Conservation (phyloP, 2,329 filamentous ascomycete genomes). For the Madurella fahalii region DNA sequence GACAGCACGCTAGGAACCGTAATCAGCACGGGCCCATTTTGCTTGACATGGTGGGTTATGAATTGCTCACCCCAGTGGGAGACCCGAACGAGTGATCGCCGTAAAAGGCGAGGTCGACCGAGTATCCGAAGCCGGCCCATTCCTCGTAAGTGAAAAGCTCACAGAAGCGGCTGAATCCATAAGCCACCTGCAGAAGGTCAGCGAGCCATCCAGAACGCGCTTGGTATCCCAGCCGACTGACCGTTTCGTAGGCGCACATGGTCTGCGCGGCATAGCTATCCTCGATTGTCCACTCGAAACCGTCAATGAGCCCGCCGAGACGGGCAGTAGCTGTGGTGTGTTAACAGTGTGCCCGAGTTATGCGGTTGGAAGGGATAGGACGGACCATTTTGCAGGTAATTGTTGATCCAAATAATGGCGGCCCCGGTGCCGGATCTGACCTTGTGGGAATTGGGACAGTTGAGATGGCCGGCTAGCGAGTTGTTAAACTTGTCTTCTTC, state of each 20-base stretch:
- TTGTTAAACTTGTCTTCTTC: slow-evolving; percentile 64
- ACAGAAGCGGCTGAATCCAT: slow-evolving; percentile 72
- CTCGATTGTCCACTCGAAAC: slow-evolving; percentile 59
- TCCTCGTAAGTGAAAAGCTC: slow-evolving; percentile 70
- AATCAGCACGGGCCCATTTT: not conserved
- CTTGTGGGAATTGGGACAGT: slow-evolving; percentile 58
- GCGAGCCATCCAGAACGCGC: not conserved
- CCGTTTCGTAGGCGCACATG: slow-evolving; percentile 73
- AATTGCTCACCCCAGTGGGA: slow-evolving; percentile 51
- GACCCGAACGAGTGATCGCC: slow-evolving; percentile 60
- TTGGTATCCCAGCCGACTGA: slow-evolving; percentile 18
- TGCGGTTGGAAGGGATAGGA: not conserved
- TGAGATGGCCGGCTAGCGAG: slow-evolving; percentile 62
- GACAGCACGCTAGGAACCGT: slow-evolving; percentile 51
- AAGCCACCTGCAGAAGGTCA: slow-evolving; percentile 47
- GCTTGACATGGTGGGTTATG: not conserved
- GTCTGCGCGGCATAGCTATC: slow-evolving; percentile 66
- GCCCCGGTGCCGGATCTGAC: slow-evolving; percentile 52
- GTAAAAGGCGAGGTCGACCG: slow-evolving; percentile 62
- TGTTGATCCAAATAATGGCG: slow-evolving; percentile 54
- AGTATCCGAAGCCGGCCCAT: slow-evolving; percentile 70
- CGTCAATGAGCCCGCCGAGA: slow-evolving; percentile 51
- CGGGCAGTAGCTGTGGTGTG: slow-evolving; percentile 49
- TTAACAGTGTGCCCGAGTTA: not conserved
- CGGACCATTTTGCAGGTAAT: slow-evolving; percentile 59